phyloP scores from a whole-genome alignment of 305 asterid genomes.

The Salvia sclarea region DNA sequence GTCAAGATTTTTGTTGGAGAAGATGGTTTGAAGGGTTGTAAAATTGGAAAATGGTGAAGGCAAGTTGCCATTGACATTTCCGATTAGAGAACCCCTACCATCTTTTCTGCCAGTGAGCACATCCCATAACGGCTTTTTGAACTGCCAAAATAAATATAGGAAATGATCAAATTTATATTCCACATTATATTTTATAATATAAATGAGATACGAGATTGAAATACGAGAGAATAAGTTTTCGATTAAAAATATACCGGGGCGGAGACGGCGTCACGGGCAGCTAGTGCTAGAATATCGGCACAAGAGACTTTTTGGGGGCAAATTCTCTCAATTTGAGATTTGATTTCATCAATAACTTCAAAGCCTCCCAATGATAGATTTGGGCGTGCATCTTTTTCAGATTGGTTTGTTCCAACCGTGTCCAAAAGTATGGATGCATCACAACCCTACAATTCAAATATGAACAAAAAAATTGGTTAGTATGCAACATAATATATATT shows the following conservation, averaged over 20 bases:
- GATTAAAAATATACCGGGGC: constrained; percentile 25
- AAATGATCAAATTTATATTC: no score
- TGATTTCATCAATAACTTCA: constrained; percentile 51
- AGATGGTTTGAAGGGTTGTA: constrained; percentile 36
- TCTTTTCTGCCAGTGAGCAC: constrained; percentile 57
- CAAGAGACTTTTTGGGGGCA: constrained; percentile 52
- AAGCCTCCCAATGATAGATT: constrained; percentile 46
- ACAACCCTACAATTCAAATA: constrained; percentile 43
- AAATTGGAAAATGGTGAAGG: constrained; percentile 51
- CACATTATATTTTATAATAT: no score
- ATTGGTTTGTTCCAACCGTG: constrained; percentile 32
- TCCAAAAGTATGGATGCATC: constrained; percentile 54
- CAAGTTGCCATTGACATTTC: constrained; percentile 40
- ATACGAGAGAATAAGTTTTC: neutral
- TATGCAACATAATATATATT: neutral
- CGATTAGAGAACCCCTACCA: constrained; percentile 40
- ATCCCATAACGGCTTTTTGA: constrained; percentile 43
- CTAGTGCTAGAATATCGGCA: constrained; percentile 54
- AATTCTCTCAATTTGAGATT: constrained; percentile 29
- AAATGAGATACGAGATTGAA: no score
- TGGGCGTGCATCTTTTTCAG: constrained; percentile 51
- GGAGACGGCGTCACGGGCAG: constrained; percentile 59
- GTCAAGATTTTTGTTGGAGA: constrained; percentile 39
- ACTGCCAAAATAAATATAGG: constrained; percentile 30
- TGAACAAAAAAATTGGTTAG: neutral